Conservation (phyloP, 1,139 yeast species). For the Eremothecium gossypii region DNA sequence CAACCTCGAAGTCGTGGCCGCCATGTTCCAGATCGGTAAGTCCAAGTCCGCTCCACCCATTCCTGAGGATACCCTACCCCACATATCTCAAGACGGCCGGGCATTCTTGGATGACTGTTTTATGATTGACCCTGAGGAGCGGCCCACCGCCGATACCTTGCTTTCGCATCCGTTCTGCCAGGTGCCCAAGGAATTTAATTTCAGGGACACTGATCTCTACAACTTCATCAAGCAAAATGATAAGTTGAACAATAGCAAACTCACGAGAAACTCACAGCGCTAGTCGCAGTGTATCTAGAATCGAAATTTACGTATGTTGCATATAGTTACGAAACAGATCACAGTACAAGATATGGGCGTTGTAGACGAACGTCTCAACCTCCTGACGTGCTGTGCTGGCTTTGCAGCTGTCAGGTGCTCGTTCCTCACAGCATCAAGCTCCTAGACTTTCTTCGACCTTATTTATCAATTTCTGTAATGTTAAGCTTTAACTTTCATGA, state of each 20-base stretch:
- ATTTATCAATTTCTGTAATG: no score
- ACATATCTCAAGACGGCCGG: conserved; percentile 55
- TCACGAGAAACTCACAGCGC: conserved; percentile 23
- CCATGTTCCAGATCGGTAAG: conserved; percentile 62
- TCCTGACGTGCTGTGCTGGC: no score
- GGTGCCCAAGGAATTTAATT: conserved; percentile 43
- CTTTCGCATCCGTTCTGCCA: conserved; percentile 54
- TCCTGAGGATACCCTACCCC: conserved; percentile 69
- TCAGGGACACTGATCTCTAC: conserved; percentile 58
- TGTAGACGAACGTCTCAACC: no score
- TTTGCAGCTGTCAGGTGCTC: no score
- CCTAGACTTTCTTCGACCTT: no score
- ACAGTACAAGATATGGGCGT: no score
- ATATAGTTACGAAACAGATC: no score
- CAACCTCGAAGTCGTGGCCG: conserved; percentile 68
- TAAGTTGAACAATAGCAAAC: conserved; percentile 30
- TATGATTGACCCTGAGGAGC: conserved; percentile 62
- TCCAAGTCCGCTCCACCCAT: conserved; percentile 88
- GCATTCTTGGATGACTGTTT: conserved; percentile 72
- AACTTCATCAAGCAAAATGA: conserved; percentile 43
- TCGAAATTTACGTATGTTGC: no score
- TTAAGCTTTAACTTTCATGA: no score
- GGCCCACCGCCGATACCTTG: conserved; percentile 81
- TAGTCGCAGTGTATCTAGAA: background rate
- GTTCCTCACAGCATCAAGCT: no score